Base-by-base conservation (phyloP, 2,329 filamentous ascomycete species). In the Hymenoscyphus salicellus region DNA sequence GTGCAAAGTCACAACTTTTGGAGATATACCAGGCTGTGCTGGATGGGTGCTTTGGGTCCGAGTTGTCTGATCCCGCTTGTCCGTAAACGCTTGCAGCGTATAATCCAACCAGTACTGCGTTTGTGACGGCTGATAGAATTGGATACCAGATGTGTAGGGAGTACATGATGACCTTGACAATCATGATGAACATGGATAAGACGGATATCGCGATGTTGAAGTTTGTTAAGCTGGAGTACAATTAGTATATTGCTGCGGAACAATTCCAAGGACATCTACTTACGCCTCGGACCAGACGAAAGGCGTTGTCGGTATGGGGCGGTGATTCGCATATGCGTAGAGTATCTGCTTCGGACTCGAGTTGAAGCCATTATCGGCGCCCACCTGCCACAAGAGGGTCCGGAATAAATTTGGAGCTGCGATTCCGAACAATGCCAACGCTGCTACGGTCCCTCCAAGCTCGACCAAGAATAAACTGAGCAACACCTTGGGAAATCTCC, bases 171-270 rank as follows among this genome's bases (percentile, higher is more conserved):
- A 85, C 81, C 80, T 92, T 93, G 75, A 83, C 80, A 55, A 93
- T 83, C 67, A 92, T 83, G 75, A 92, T 82, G 80, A 94, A 94
- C 75, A 91, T 88, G 64, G 86, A 88, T 62, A 92, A 80, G 69
- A 94, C 84, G 43, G 89, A 89, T 70, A 93, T 89, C 73, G 89
- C 88, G 70, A 93, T 86, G 73, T 93, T 92, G 79, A 85, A 92
- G 70, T 89, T 82, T 58, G 90, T 92, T 67, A 92, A 80, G 63
- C 90, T 93, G 73, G 56, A 43, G n/a, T n/a, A 32, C 1, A 58
- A 59, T 72, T 56, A 72, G 68, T 52, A 8, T 3, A 3, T 17
- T 14, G 16, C 2, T 11, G 3, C 14, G 32, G 11, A 36, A 16
- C 2, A 58, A 59, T 38, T 55, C 26, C 32, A 55, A 16, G 20